These are phyloP conservation scores for Wallacemonas sp. DNA, from an alignment of 208 protist genomes.

Conservation along the genomic window DNA sequence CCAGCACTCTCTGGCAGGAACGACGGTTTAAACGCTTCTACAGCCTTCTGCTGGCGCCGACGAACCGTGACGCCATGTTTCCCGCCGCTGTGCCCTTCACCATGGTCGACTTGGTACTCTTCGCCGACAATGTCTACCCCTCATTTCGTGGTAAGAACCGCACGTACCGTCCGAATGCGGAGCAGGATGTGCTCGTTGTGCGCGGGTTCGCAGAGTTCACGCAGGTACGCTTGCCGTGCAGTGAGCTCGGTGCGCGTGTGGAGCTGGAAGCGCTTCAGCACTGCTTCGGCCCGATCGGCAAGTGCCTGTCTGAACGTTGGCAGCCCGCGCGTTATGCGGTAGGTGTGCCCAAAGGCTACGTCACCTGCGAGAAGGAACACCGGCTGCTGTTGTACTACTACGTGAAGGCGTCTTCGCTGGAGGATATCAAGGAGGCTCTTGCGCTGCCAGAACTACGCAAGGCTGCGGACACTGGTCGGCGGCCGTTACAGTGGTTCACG, in stretches of 20 bases:
- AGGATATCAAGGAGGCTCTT: constrained; percentile 14
- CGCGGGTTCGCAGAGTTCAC: constrained; percentile 24
- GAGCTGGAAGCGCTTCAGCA: constrained; percentile 33
- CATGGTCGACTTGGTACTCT: constrained; percentile 29
- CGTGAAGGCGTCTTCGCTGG: constrained; percentile 10
- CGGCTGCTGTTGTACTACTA: constrained; percentile 27
- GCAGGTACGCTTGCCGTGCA: constrained; percentile 17
- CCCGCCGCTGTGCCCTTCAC: constrained; percentile 21
- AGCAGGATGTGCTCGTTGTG: constrained; percentile 17
- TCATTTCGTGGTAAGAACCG: constrained; percentile 11
- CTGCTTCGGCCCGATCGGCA: constrained; percentile 22
- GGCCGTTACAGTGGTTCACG: constrained; percentile 15
- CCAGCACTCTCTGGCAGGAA: constrained; percentile 7
- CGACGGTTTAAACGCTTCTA: constrained; percentile 14
- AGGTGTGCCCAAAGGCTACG: constrained; percentile 31
- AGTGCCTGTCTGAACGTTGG: constrained; percentile 12
- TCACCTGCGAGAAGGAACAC: constrained; percentile 18
- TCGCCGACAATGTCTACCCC: constrained; percentile 19
- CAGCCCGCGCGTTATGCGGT: constrained; percentile 15
- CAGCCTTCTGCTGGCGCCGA: constrained; percentile 10
- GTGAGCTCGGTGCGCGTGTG: constrained; percentile 28
- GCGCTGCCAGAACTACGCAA: constrained; percentile 3
- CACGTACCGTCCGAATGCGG: constrained; percentile 1
- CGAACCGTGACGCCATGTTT: constrained; percentile 6
- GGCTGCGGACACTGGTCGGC: background rate